Percentiles rank a stretch among this genome's conserved stretches.
Conservation (phyloP, 2,329 filamentous ascomycete species). For the Nemania sp. region DNA sequence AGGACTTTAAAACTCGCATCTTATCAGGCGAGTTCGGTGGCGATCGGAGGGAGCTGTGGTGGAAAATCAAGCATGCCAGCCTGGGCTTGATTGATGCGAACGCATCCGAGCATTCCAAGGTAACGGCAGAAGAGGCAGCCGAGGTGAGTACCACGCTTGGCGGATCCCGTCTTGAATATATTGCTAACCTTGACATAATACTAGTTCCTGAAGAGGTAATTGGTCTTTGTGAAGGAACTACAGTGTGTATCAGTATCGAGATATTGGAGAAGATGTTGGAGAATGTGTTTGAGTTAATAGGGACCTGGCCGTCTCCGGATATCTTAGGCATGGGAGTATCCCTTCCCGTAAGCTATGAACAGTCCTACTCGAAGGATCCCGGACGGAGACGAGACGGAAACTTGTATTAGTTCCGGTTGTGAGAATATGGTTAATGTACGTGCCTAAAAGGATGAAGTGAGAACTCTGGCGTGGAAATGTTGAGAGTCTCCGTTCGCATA, state of each 20-base stretch:
- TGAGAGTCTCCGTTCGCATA: too few species aligned
- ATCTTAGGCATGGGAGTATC: background rate
- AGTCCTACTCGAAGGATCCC: background rate
- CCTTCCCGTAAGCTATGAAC: background rate
- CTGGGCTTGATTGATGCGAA: conserved; percentile 74
- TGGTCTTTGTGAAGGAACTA: background rate
- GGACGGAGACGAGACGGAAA: background rate
- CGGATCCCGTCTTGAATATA: background rate
- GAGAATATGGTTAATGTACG: too few species aligned
- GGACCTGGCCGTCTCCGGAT: background rate
- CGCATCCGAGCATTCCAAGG: conserved; percentile 65
- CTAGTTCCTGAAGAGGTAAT: conserved; percentile 36
- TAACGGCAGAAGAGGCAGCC: conserved; percentile 72
- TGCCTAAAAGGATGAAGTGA: too few species aligned
- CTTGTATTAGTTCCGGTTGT: background rate
- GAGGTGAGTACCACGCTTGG: conserved; percentile 49
- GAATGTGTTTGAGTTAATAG: background rate
- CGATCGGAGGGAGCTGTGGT: conserved; percentile 83
- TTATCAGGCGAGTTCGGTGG: conserved; percentile 72
- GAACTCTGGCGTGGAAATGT: too few species aligned
- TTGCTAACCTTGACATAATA: conserved; percentile 22
- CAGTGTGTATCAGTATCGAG: conserved; percentile 12
- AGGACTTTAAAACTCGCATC: conserved; percentile 72
- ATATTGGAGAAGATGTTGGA: too few species aligned
- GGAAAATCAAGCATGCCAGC: conserved; percentile 65